Evolutionary conservation across 306 rosid genomes (phyloP).

Genomic region (Cicer bijugum): DNA sequence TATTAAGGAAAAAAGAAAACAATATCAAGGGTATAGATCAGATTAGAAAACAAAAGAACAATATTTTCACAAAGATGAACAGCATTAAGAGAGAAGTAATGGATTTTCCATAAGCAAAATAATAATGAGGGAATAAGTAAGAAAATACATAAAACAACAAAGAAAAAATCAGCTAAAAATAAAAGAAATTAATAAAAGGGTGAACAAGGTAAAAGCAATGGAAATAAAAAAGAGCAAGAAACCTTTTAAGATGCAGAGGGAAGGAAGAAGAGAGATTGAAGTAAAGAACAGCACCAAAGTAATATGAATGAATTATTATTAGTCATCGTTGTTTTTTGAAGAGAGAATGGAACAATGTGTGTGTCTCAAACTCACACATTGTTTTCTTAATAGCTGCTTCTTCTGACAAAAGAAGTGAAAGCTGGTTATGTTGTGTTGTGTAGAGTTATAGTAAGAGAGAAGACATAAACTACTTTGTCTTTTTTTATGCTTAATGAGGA

Average conservation of each 20-base stretch:
- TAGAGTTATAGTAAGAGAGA: constrained; percentile 34
- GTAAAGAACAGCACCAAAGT: constrained; percentile 37
- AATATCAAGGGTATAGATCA: constrained; percentile 39
- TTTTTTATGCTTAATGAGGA: constrained; percentile 47
- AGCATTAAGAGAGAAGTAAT: neutral
- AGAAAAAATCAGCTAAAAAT: neutral
- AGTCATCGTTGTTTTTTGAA: neutral
- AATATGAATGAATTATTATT: constrained; percentile 39
- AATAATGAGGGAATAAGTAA: constrained; percentile 24
- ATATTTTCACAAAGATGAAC: neutral
- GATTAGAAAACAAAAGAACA: constrained; percentile 31
- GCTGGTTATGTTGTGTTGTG: constrained; percentile 41
- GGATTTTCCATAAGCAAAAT: constrained; percentile 37
- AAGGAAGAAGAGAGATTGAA: constrained; percentile 43
- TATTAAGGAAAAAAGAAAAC: too few species aligned
- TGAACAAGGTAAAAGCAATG: constrained; percentile 10
- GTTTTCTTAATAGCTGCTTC: constrained; percentile 23
- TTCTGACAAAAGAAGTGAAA: constrained; percentile 56
- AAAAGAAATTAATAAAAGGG: neutral
- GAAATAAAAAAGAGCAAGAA: constrained; percentile 40
- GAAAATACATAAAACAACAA: neutral
- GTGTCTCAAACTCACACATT: constrained; percentile 60
- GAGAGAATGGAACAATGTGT: constrained; percentile 51
- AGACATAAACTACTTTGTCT: constrained; percentile 50
- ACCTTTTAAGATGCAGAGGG: constrained; percentile 46